Base-by-base conservation (phyloP, 163 green algal species). In the Prototheca stagnorum region DNA sequence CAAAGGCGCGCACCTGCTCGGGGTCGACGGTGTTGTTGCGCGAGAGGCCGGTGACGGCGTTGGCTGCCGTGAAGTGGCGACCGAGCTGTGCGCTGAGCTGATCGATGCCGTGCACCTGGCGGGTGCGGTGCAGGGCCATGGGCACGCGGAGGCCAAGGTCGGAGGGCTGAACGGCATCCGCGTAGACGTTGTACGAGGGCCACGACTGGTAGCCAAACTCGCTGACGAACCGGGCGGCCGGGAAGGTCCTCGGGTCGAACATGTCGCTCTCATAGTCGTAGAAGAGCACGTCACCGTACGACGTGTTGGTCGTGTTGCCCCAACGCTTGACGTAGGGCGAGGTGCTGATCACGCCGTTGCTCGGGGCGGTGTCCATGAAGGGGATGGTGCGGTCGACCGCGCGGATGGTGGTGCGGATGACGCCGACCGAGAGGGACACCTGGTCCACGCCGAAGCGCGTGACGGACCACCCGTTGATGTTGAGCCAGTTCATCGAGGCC, bases 151-250 rank as follows among this genome's bases (percentile, higher is more conserved):
- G 27, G 49, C 6, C 20, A 61, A 58, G 73, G 49, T 82, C 67
- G 15, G 67, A 24, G 0, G 47, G 39, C 19, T 40, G 20, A 2
- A 58, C 70, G 16, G 61, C 46, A 1, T 36, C 22, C 24, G 39
- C n/a, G 29, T 57, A 65, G 2, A 55, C 45, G 2, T 26, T 23
- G n/a, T 66, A 79, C 22, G 62, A 76, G 23, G 78, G 66, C 33
- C 68, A 67, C 28, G 49, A 72, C 62, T 79, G 72, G 44, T 68
- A 78, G 27, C 77, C 77, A 49, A 73, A 84, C 65, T 86, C 79
- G 20, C 56, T 75, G 4, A 88, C 62, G 47, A 88, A 85, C 47
- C 69, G 72, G 27, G 67, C 51, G 34, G 53, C 49, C 3, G 66
- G 67, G 39, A 71, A 81, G 20, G 61, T 63, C 34, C 14, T 23